Evolutionary conservation across 2,329 filamentous ascomycete species (phyloP), one percentile per base, ranked within the genome.

Genomic region (Trichoderma atrobrunneum): DNA sequence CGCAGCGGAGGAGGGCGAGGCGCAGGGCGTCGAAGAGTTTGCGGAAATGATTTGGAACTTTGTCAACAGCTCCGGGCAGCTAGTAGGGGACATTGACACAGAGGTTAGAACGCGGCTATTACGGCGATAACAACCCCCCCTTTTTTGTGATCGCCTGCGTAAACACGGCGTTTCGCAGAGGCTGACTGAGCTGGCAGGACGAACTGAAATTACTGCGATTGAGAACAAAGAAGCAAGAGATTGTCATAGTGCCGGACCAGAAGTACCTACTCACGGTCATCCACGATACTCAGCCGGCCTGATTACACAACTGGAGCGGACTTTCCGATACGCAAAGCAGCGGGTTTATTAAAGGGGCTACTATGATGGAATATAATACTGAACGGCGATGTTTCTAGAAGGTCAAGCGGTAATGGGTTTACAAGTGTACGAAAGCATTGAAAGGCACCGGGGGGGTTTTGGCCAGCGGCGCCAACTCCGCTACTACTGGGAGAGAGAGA

Each of bases 171-270:
- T n/a, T 12, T 16, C 3, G 24, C 16, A 59, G 34, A 34, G 32
- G 24, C 39, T 69, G 43, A 71, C 39, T 39, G 14, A n/a, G 12
- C 32, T 57, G 39, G 39, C 24, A 92, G 87, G 93, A 96, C 77
- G 93, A 95, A 79, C 82, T 95, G 74, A 94, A 91, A 82, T 84
- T 96, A 62, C 81, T 96, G 66, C 87, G 93, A 74, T 79, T 97
- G 75, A 88, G 93, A 75, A 95, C 93, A n/a, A 94, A 91, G 84
- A 94, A 93, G 81, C 92, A 94, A 76, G 93, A 97, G 81, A 83
- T 96, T 74, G 91, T 96, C 72, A 93, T 96, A 78, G 91, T 95
- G 24, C 93, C 92, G 80, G 93, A 95, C 80, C 78, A 88, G 54
- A 94, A 93, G 78, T 97, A 93, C 81, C 85, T 96, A 61, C 86